Base-by-base conservation (phyloP, 2,329 filamentous ascomycete species). In the Volutella citrinella region DNA sequence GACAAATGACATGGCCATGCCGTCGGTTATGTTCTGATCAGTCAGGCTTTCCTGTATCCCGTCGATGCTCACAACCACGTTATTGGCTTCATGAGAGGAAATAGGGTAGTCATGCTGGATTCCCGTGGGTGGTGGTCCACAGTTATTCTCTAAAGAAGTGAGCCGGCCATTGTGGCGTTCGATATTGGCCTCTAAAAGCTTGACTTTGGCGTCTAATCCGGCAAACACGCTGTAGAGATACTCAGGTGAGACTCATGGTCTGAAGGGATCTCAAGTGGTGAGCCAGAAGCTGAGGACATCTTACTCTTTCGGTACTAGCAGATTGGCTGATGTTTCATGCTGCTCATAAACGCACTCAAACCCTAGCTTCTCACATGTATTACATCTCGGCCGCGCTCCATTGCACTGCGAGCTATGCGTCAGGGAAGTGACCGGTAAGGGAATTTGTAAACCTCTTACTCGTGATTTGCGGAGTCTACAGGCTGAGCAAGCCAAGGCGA, bases 1-100 rank as follows among this genome's bases (percentile, higher is more conserved):
- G 10, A 40, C 38, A 17, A 44, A 44, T 7, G 38, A 38, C 6
- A 44, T 31, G 7, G 41, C 41, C 41, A 44, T 44, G 3, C 41
- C 41, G 27, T 44, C 41, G 13, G 38, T 44, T 20, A 35, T 33
- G 33, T 34, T 32, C 25, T 41, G 30, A n/a, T 28, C 31, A n/a
- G 32, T 18, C 11, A 29, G 19, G 10, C 20, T 40, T 14, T 44
- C 41, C 6, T 32, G 34, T 19, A 33, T 35, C 4, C 35, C 38
- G 12, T 34, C 35, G 6, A 34, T 28, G 8, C 29, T 31, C 16
- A 43, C 33, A 4, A 40, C 27, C 3, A 43, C 30, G 22, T 28
- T 33, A 13, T 14, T 36, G 10, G 40, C n/a, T n/a, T n/a, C n/a
- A n/a, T n/a, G n/a, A n/a, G n/a, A n/a, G n/a, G n/a, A n/a, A n/a